phyloP scores from a whole-genome alignment of 768 basidiomycete species.

The Hygrocybe punicea region DNA sequence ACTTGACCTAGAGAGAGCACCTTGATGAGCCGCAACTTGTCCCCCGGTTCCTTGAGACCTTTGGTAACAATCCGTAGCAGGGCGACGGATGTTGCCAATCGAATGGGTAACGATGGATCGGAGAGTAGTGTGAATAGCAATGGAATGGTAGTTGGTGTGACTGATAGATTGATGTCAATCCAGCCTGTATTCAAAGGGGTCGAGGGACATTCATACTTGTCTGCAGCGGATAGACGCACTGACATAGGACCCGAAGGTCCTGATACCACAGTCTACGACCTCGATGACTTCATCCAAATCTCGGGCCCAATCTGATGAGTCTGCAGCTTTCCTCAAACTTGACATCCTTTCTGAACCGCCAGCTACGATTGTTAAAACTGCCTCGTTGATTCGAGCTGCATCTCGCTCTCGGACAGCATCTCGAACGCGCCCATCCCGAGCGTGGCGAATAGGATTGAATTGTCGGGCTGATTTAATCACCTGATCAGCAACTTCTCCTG shows the following conservation, averaged over 20 bases:
- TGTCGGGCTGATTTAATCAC: conserved; percentile 84
- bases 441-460: conserved; percentile 66
- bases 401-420: conserved; percentile 90
- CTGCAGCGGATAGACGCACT: conserved; percentile 53
- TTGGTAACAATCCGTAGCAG: conserved; percentile 83
- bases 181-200: conserved; percentile 57
- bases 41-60: conserved; percentile 85
- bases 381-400: conserved; percentile 80
- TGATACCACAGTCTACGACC: conserved; percentile 87
- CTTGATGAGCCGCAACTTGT: conserved; percentile 86
- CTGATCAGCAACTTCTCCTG: conserved; percentile 95
- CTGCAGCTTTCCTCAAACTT: conserved; percentile 47
- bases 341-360: conserved; percentile 63
- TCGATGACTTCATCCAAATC: conserved; percentile 64
- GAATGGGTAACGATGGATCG: conserved; percentile 72
- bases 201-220: background rate
- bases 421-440: conserved; percentile 78
- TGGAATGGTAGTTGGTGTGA: conserved; percentile 84
- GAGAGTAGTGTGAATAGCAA: conserved; percentile 81
- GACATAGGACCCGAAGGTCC: conserved; percentile 90
- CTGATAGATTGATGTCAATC: conserved; percentile 96
- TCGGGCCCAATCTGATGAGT: conserved; percentile 41
- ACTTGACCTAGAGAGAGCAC: conserved; percentile 84
- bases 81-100: conserved; percentile 77
- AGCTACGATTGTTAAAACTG: conserved; percentile 77